Base-by-base conservation (phyloP, 495 filamentous ascomycete genomes). In the Trichoderma reesei region DNA sequence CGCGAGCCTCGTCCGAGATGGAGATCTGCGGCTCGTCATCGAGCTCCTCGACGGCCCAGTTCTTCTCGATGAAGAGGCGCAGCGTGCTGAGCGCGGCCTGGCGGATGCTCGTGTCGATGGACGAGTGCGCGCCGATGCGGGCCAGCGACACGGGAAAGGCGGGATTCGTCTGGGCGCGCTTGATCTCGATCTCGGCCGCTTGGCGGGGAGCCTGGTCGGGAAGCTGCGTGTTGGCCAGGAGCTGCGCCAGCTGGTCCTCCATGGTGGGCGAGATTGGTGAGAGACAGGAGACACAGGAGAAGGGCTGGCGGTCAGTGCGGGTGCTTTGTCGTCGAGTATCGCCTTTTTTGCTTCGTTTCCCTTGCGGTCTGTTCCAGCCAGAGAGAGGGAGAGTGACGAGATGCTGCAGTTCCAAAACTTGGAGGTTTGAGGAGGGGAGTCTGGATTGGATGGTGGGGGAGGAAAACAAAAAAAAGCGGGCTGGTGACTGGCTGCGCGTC, bases 31-130 rank as follows among this genome's bases (percentile, higher is more conserved):
- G 87, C 44, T 88, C 86, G 65, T 92, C 88, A 64, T 79, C 80
- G 42, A 76, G 72, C 65, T 72, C 76, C 8, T 78, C 77, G 41
- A 76, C 78, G 66, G 73, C 77, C 94, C 94, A 98, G 68, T 87
- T 85, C 60, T 83, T 81, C 72, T 89, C 80, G 63, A 97, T 88
- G 73, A 93, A 91, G 44, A 82, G 85, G 66, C 91, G 89, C 37
- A 98, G 82, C n/a, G 82, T 78, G 18, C 90, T 82, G 44, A 98
- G 78, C 38, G 94, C 88, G 26, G 90, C 80, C 75, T 96, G 94
- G 65, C 94, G 87, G 61, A 94, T 82, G 59, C 88, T 81, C 63
- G 87, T 74, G 8, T 88, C 80, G 59, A 92, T 80, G 54, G 85
- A 83, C 8, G 82, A 74, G 74, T 95, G 89, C 41, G 82, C 80